Conservation (phyloP, 2,329 filamentous ascomycete species). For the Pseudocercospora crystallina region DNA sequence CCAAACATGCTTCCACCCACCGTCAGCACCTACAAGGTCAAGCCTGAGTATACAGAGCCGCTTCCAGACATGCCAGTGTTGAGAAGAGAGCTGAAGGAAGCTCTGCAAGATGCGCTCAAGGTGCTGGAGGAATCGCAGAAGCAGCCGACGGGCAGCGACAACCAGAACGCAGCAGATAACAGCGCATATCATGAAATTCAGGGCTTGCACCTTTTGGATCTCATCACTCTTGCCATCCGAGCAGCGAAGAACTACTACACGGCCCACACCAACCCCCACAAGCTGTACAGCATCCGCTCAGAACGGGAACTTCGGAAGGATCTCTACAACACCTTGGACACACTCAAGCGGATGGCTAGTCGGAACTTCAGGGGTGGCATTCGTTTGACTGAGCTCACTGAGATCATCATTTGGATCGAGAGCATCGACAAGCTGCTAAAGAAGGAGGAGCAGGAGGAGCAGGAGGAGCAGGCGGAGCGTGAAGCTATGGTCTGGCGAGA, state of each 20-base stretch:
- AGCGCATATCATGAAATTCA: conserved; percentile 82
- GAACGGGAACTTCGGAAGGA: conserved; percentile 84
- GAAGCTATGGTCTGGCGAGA: conserved; percentile 75
- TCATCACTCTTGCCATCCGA: conserved; percentile 91
- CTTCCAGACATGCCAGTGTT: conserved; percentile 81
- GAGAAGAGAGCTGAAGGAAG: conserved; percentile 65
- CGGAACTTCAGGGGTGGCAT: conserved; percentile 84
- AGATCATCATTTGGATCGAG: conserved; percentile 75
- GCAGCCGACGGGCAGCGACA: conserved; percentile 19
- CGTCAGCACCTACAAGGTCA: conserved; percentile 89
- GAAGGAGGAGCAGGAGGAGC: conserved; percentile 75
- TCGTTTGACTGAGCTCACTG: conserved; percentile 71
- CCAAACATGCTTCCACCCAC: conserved; percentile 90
- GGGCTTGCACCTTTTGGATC: conserved; percentile 87
- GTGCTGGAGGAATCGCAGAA: conserved; percentile 61
- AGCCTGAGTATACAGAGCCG: conserved; percentile 76
- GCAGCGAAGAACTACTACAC: conserved; percentile 97
- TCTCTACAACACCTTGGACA: conserved; percentile 81
- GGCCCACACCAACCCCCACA: conserved; percentile 80
- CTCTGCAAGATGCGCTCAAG: conserved; percentile 67
- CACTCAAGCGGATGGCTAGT: conserved; percentile 86
- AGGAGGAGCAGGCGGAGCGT: conserved; percentile 68
- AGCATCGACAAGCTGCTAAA: conserved; percentile 75
- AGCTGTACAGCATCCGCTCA: conserved; percentile 80
- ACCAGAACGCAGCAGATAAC: conserved; percentile 37